Evolutionary conservation across 2,329 filamentous ascomycete genomes (phyloP), one percentile per base, ranked within the genome.

Genomic region (Sporothrix brunneoviolacea): DNA sequence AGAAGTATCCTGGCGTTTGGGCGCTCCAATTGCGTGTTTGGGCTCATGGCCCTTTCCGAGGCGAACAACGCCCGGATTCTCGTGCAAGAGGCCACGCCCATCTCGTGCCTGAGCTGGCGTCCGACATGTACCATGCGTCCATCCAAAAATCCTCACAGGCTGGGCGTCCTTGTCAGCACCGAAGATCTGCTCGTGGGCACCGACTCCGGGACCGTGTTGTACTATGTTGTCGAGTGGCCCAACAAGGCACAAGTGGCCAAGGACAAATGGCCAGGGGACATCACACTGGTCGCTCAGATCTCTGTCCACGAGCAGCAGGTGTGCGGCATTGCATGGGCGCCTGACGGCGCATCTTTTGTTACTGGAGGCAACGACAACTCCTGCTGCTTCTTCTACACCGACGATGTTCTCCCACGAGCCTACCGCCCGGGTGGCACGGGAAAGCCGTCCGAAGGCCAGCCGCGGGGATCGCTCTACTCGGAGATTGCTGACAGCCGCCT

Each of bases 321-420:
- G 49, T 98, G 93, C 61, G 91, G 91, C 1, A 72, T 98, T n/a
- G 79, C 87, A 3, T 97, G 91, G 88, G 91, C 89, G 4, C 71
- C 73, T 3, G 81, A 88, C 60, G 89, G 89, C 4, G 74, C 75
- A 3, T 75, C 83, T 32, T 91, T 98, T 64, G 89, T 88, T 13
- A 90, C 88, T 4, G 91, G 93, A 7, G 89, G 88, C 21, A 97
- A 98, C 62, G 93, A 98, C 70, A 96, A 97, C 61, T 68, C 82
- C 3, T 94, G 91, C 62, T 86, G 83, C 58, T 74, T 97, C 2
- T 95, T 94, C 64, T 80, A 91, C 48, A 77, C 79, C 3, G 73
- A 77, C 42, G 75, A 79, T 36, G 70, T 91, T 16, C 62, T 82
- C 8, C 50, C 54, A 3, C 41, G 21, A n/a, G 15, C 35, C 5